A percentile compares a stretch with the other conserved stretches of the same genome.
Conservation (phyloP, 805 yeast species). For the Ogataea naganishii region DNA sequence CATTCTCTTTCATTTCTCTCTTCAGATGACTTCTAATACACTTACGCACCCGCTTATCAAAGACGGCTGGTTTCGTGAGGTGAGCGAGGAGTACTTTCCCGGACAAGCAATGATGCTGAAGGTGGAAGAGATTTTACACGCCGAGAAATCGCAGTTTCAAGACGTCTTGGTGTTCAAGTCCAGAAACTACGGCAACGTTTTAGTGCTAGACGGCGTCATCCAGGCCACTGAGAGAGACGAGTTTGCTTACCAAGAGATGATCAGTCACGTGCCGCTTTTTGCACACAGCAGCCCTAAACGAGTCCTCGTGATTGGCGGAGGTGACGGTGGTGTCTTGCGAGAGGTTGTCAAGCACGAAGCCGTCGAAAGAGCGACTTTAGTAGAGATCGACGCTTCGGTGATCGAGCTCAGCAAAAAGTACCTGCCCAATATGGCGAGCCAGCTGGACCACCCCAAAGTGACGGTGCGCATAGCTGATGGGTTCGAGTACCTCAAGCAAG, state of each 20-base stretch:
- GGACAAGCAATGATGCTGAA: conserved; percentile 76
- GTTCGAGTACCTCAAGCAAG: conserved; percentile 55
- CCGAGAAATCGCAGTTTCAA: conserved; percentile 63
- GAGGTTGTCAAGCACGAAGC: conserved; percentile 65
- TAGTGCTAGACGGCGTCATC: conserved; percentile 82
- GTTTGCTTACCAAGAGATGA: conserved; percentile 90
- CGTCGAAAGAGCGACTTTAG: conserved; percentile 60
- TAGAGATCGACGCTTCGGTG: conserved; percentile 85
- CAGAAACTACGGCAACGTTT: conserved; percentile 72
- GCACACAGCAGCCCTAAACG: conserved; percentile 66
- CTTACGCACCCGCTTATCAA: conserved; percentile 42
- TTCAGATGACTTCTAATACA: conserved; percentile 17
- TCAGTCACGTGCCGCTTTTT: conserved; percentile 74
- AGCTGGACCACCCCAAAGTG: conserved; percentile 57
- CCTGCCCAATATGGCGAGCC: conserved; percentile 67
- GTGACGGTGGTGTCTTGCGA: conserved; percentile 91
- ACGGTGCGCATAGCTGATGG: conserved; percentile 72
- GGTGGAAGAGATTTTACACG: conserved; percentile 57
- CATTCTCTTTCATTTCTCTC: no score
- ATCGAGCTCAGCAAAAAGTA: conserved; percentile 63
- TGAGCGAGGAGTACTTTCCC: conserved; percentile 63
- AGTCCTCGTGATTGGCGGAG: conserved; percentile 89
- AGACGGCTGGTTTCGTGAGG: conserved; percentile 80
- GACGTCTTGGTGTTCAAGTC: conserved; percentile 77
- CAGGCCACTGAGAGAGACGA: conserved; percentile 92